Base-by-base conservation (phyloP, 2,329 filamentous ascomycete genomes). In the Curvularia sp. region DNA sequence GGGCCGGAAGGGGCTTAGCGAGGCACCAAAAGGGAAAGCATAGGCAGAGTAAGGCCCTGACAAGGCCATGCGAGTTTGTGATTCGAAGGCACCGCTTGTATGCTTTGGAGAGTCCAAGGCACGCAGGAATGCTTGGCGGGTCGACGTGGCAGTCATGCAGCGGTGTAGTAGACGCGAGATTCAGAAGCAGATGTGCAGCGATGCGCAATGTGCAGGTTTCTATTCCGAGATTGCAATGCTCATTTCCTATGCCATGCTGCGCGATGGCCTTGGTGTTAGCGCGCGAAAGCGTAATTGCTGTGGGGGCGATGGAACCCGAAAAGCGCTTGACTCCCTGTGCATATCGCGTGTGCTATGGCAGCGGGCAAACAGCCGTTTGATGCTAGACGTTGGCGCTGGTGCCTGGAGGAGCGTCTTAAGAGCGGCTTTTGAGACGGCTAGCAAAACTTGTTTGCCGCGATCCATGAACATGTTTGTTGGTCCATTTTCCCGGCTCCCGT, bases 141-240 rank as follows among this genome's bases (percentile, higher is more conserved):
- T 8, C 49, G 52, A 60, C 49, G 57, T 55, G 56, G 51, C 59
- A 53, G 53, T 41, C 31, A 18, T 61, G 31, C 46, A 33, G 47
- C 47, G 55, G 51, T 28, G 41, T 33, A 39, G 15, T 31, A 49
- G 47, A 47, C 44, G 43, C 30, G 8, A 41, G 8, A 30, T 20
- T 57, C 30, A 20, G 20, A 43, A 42, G 35, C n/a, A 15, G 18
- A 53, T 53, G 62, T 39, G 52, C 44, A 50, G 26, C 49, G 46
- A 57, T 50, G 51, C 47, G 58, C 60, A 63, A 47, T 9, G 20
- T 53, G 50, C 42, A 50, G 24, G 52, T 46, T 56, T 61, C 59
- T 62, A 64, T 62, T 64, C 51, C 51, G 30, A 55, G 54, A 57
- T 24, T 35, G 52, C 53, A 57, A 39, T 49, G 26, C 22, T 53